Evolutionary conservation across 2,329 filamentous ascomycete species (phyloP), one percentile per base, ranked within the genome.

Genomic region (Claviceps africana): DNA sequence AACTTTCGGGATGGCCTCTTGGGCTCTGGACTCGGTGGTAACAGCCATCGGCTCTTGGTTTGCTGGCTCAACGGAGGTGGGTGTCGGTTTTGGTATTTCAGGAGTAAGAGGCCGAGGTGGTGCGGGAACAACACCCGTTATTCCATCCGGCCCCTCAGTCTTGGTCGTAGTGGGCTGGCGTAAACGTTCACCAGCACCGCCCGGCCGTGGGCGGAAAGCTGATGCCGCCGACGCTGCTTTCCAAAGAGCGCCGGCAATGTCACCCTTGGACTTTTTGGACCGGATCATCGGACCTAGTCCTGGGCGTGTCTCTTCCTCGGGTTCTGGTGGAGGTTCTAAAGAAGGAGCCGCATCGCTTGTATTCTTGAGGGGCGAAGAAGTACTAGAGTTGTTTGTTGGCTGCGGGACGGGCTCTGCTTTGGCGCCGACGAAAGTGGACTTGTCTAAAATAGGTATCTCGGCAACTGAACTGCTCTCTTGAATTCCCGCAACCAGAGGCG

Each of bases 241-340:
- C 69, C 86, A 86, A 55, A 96, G 79, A 6, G 79, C 77, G 37
- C 79, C 83, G 21, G 86, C 86, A 60, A 93, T 75, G 53, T 93
- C 83, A n/a, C 74, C 77, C 56, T 78, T 82, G 1, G 82, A 83
- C 55, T 78, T 80, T 63, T 87, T 88, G 56, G 84, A 81, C 67
- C 88, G 91, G 60, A 96, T 85, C 90, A 95, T 95, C 2, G 89
- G 88, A 0, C 88, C 88, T 7, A 95, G 75, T 1, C 88, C 89
- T 19, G 88, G 88, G n/a, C 87, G 70, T 7, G 56, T 61, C 2
- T 76, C 73, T 50, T 74, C 71, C 8, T 56, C 56, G 1, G 51
- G 49, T 22, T 47, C 51, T 17, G 51, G 50, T 2, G 37, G 50
- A 7, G 64, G 57, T 35, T 66, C 65, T 31, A 51, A 39, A 11